phyloP scores from a whole-genome alignment of 164 flowering plant genomes.

The Piper betle region DNA sequence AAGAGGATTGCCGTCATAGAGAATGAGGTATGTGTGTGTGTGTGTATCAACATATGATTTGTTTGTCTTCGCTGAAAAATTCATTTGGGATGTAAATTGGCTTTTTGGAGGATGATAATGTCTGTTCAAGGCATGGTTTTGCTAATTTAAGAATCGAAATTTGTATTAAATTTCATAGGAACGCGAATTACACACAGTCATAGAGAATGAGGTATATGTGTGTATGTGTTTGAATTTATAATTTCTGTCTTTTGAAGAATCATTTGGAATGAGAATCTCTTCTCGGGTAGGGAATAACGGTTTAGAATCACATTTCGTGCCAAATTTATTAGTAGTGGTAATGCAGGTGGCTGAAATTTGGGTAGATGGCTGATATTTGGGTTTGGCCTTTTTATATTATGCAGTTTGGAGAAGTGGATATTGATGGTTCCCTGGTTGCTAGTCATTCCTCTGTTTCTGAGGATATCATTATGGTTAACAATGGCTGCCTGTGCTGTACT shows the following conservation, averaged over 20 bases:
- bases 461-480: constrained; percentile 88
- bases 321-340: no score
- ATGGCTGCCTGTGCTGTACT: constrained; percentile 95
- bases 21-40: constrained; percentile 56
- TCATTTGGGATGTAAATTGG: not conserved
- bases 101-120: no score
- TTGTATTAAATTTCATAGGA: no score
- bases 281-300: no score
- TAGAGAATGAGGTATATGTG: constrained; percentile 24
- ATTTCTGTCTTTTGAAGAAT: no score
- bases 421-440: constrained; percentile 92
- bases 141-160: no score
- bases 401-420: constrained; percentile 98
- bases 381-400: not conserved
- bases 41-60: not conserved
- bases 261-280: no score
- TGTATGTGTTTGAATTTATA: no score
- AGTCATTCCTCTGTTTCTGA: constrained; percentile 58
- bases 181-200: no score
- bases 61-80: not conserved
- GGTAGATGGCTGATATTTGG: not conserved
- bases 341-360: no score
- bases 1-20: constrained; percentile 95
- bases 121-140: no score
- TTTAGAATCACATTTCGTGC: no score